These are phyloP conservation scores for Xerocomus spinulosus DNA, from an alignment of 768 basidiomycete genomes.

Conservation along the genomic window DNA sequence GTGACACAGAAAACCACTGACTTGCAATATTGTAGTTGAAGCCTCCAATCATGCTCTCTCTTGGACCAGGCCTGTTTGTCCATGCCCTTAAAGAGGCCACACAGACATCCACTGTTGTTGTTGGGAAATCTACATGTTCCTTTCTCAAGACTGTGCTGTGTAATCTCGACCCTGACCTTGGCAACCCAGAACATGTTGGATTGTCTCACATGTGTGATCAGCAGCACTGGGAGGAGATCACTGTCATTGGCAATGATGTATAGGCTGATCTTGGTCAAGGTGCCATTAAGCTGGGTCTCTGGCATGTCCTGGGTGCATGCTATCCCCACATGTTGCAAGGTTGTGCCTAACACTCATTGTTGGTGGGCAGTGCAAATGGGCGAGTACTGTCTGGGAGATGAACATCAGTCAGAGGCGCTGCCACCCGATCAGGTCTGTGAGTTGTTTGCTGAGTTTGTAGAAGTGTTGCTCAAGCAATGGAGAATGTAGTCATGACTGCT, in stretches of 20 bases:
- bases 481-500: not conserved
- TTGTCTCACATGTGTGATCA: not conserved
- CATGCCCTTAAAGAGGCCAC: constrained; percentile 55
- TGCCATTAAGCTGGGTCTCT: constrained; percentile 54
- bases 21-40: too few species aligned
- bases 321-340: not conserved
- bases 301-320: constrained; percentile 55
- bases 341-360: not conserved
- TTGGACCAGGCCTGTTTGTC: constrained; percentile 72
- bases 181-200: not conserved
- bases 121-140: constrained; percentile 58
- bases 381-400: constrained; percentile 63
- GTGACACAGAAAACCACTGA: too few species aligned
- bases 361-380: constrained; percentile 54
- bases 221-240: constrained; percentile 23
- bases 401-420: constrained; percentile 33
- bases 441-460: constrained; percentile 51
- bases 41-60: constrained; percentile 44
- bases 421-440: constrained; percentile 53
- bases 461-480: constrained; percentile 33
- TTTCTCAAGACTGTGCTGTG: constrained; percentile 59
- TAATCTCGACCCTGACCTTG: constrained; percentile 32
- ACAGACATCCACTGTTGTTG: constrained; percentile 44
- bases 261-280: constrained; percentile 61
- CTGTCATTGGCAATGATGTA: constrained; percentile 65